Evolutionary conservation across 192 early-diverging fungal species (phyloP), one percentile per base, ranked within the genome.

Genomic region (Entomortierella chlamydospora): DNA sequence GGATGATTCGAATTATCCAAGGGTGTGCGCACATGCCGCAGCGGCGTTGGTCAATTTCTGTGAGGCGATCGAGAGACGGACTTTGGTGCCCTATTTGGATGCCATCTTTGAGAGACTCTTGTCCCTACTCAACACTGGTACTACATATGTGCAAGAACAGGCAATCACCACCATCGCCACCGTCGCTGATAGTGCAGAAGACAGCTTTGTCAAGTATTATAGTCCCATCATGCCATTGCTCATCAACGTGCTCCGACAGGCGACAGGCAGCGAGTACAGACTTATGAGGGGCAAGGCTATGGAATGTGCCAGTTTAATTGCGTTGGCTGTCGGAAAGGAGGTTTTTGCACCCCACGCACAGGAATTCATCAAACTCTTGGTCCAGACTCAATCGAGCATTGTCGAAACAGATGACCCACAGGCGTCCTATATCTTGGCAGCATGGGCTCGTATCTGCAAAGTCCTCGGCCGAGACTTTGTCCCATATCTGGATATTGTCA

Each of bases 11-110:
- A 64, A 50, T 6, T 68, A 49, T 28, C 84, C 73, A 33, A 90
- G 98, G 34, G 96, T 99, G 39, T 96, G 98, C 68, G 88, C 95
- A 33, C 96, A 98, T 68, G 94, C 94, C 23, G 97, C 97, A 3
- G 97, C 97, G 4, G 97, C 97, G 0, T 86, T 99, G 81, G 97
- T 99, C 62, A 99, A 99, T 87, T 98, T 99, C 82, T 92, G 93
- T 60, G 96, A 98, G 81, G 93, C 94, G 51, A 91, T 91, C 28
- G 87, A 93, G 39, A 93, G 95, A 84, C 72, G 88, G 26, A 90
- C 85, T 26, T 84, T 99, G 66, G 91, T 92, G 58, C 95, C 95
- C 25, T 97, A 95, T 83, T 82, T 99, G 67, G 94, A 95, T 81
- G 86, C 90, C 49, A 92, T 99, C 73, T 93, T 99, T 68, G 87